Base-by-base conservation (phyloP, 2,329 filamentous ascomycete genomes). In the Penicillium olsonii region DNA sequence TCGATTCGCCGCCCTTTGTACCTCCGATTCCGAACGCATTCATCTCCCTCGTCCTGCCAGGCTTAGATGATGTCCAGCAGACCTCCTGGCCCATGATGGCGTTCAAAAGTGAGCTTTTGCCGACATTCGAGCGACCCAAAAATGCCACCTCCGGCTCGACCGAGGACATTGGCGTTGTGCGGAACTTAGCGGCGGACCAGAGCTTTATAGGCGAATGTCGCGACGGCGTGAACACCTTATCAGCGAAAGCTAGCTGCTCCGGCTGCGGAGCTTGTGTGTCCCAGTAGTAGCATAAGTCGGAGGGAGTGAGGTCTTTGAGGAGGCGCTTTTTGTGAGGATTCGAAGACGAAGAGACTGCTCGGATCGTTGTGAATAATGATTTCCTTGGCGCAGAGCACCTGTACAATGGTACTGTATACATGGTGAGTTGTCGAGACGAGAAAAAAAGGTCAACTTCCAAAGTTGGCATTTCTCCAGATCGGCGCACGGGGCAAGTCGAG, bases 101-200 rank as follows among this genome's bases (percentile, higher is more conserved):
- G 63, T 90, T 90, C 20, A 89, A 73, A 4, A 89, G 64, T 2
- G 78, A 82, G 45, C 79, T 84, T 69, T 90, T 89, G 45, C 86
- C 86, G 5, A 87, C 85, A 61, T 90, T 90, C 33, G 81, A 84
- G 39, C 86, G 79, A 15, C 86, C 86, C 4, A 89, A 75, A 62
- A 90, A 87, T 34, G 80, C 82, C 12, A 87, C 78, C 72, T 87
- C 83, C 1, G 83, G 82, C 24, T 79, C 70, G 1, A 75, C 63
- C 1, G 75, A 77, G 8, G 76, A 75, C 47, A 74, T 70, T 7
- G 82, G 79, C 50, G 86, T 80, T 3, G 74, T 72, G 56, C 80
- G 81, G 69, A 88, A 88, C 50, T 80, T 76, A 14, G 76, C 74
- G 6, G 80, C 77, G 3, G 80, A 82, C 76, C 81, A 86, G 48